These are phyloP conservation scores for Yamadazyma dushanensis DNA, from an alignment of 1,139 yeast genomes.

Conservation along the genomic window DNA sequence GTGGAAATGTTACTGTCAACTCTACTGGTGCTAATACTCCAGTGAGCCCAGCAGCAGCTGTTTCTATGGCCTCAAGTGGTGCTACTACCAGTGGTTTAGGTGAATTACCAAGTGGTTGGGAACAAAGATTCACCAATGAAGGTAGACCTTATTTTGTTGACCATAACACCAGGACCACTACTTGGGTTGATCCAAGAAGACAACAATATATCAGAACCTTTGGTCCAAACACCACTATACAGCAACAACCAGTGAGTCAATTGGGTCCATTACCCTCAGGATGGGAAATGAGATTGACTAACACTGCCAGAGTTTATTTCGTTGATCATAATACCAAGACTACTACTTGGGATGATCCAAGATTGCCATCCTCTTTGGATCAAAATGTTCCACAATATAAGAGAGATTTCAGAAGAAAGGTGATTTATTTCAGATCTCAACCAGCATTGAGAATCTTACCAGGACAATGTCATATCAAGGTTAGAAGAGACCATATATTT, in stretches of 20 bases:
- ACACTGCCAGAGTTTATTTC: slow-evolving; percentile 96
- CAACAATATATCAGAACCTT: slow-evolving; percentile 97
- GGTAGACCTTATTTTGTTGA: slow-evolving; percentile 98
- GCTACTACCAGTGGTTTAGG: slow-evolving; percentile 96
- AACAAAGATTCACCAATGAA: slow-evolving; percentile 95
- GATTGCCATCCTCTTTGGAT: slow-evolving; percentile 94
- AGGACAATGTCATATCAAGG: slow-evolving; percentile 98
- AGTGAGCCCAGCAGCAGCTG: slow-evolving; percentile 69
- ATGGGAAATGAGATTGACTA: slow-evolving; percentile 99
- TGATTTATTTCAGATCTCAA: slow-evolving; percentile 95
- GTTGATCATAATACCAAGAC: slow-evolving; percentile 99
- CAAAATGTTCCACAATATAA: slow-evolving; percentile 99
- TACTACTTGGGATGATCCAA: slow-evolving; percentile 99
- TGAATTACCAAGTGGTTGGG: slow-evolving; percentile 98
- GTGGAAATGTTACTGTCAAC: slow-evolving; percentile 47
- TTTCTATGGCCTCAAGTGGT: slow-evolving; percentile 82
- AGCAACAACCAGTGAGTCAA: slow-evolving; percentile 98
- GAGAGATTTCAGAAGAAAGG: slow-evolving; percentile 97
- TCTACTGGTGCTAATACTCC: slow-evolving; percentile 48
- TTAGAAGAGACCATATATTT: slow-evolving; percentile 92
- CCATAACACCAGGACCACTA: slow-evolving; percentile 96
- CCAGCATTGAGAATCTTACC: slow-evolving; percentile 96
- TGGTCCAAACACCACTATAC: slow-evolving; percentile 86
- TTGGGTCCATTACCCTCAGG: slow-evolving; percentile 98
- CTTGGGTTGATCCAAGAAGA: slow-evolving; percentile 99